A percentile compares a stretch with the other conserved stretches of the same genome.
These are phyloP conservation scores for Suillus clintonianus DNA, from an alignment of 768 basidiomycete species.

Conservation along the genomic window DNA sequence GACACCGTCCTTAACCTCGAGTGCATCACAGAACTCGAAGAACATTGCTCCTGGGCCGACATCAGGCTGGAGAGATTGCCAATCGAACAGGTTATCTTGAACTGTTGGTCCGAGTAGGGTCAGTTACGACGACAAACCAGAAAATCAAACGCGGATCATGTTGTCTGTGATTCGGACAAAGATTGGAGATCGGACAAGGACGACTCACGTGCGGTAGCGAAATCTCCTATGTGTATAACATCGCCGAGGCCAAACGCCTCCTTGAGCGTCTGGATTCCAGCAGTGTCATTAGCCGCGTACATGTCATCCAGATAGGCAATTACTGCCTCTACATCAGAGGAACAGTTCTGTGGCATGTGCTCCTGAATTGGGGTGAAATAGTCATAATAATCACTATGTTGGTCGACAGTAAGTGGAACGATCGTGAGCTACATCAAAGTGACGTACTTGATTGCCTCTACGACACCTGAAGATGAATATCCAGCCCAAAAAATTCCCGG, in stretches of 20 bases:
- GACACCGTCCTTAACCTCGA: constrained; percentile 41
- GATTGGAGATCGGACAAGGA: neutral
- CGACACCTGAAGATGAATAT: constrained; percentile 48
- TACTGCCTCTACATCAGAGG: constrained; percentile 67
- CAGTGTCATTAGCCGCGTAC: constrained; percentile 44
- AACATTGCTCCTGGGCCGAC: constrained; percentile 42
- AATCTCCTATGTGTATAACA: constrained; percentile 66
- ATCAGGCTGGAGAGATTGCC: constrained; percentile 62
- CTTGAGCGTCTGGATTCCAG: constrained; percentile 56
- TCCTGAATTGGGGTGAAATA: constrained; percentile 74
- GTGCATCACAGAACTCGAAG: constrained; percentile 41
- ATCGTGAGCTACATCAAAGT: neutral
- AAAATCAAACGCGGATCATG: constrained; percentile 27
- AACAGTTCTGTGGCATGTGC: constrained; percentile 73
- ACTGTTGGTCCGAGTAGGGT: constrained; percentile 32
- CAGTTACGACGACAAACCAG: constrained; percentile 10
- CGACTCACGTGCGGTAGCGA: constrained; percentile 53
- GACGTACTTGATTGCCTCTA: constrained; percentile 44
- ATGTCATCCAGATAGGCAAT: constrained; percentile 62
- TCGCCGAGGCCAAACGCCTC: constrained; percentile 57
- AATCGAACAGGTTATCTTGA: constrained; percentile 61
- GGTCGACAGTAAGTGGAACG: neutral
- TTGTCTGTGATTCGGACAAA: constrained; percentile 12
- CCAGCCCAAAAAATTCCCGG: constrained; percentile 43
- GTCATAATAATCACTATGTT: constrained; percentile 26